These are phyloP conservation scores for Cladosporium cucumerinum DNA, from an alignment of 2,329 filamentous ascomycete species.

Conservation along the genomic window DNA sequence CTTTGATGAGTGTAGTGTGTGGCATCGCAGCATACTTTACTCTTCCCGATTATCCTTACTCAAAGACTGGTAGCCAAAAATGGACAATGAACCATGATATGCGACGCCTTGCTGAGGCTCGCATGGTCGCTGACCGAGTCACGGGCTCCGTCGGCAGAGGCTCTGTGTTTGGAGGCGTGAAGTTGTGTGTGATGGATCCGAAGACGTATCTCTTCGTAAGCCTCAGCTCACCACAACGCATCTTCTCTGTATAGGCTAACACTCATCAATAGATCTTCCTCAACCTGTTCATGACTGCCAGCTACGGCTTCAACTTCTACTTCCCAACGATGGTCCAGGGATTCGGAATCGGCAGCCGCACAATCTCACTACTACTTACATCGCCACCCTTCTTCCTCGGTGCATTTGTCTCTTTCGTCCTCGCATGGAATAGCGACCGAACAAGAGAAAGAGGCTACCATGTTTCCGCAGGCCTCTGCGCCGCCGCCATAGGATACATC, in stretches of 20 bases:
- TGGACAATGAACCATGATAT: conserved; percentile 9
- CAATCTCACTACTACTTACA: conserved; percentile 34
- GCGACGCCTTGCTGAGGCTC: conserved; percentile 32
- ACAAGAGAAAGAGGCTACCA: conserved; percentile 42
- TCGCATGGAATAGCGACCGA: conserved; percentile 36
- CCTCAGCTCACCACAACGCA: background rate
- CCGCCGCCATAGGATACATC: background rate
- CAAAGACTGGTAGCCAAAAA: background rate
- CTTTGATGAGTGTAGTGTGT: conserved; percentile 6
- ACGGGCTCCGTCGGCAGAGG: background rate
- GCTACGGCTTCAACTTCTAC: conserved; percentile 4
- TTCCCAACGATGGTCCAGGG: conserved; percentile 20
- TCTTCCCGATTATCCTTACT: conserved; percentile 19
- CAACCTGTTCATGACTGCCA: background rate
- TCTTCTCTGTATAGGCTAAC: background rate
- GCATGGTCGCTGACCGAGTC: conserved; percentile 30
- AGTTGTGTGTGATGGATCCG: conserved; percentile 21
- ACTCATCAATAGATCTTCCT: background rate
- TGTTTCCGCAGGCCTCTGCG: background rate
- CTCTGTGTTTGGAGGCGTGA: conserved; percentile 14
- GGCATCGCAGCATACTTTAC: conserved; percentile 14
- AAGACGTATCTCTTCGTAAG: conserved; percentile 23
- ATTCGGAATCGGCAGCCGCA: conserved; percentile 34
- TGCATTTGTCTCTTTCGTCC: conserved; percentile 29
- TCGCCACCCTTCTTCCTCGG: conserved; percentile 28